Percentiles rank a stretch among this genome's conserved stretches.
Conservation (phyloP, 129 eudicot species). For the Escallonia rubra region DNA sequence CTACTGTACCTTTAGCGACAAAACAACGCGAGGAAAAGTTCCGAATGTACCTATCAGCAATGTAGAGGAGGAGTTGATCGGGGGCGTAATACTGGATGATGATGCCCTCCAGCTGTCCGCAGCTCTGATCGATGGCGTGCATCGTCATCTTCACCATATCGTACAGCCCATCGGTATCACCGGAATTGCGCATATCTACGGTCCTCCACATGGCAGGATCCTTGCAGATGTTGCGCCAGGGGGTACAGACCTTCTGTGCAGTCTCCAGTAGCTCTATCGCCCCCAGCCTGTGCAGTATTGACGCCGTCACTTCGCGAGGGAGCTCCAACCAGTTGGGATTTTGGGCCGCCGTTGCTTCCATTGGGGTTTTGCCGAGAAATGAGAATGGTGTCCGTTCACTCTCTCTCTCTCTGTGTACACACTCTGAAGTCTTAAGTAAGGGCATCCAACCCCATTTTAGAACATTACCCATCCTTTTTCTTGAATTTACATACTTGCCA, state of each 20-base stretch:
- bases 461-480: too few species aligned
- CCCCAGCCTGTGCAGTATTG: slow-evolving; percentile 37
- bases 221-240: slow-evolving; percentile 52
- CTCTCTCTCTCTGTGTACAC: not conserved
- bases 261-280: slow-evolving; percentile 36
- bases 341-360: not conserved
- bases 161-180: slow-evolving; percentile 8
- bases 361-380: not conserved
- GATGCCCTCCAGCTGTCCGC: slow-evolving; percentile 48
- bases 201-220: slow-evolving; percentile 3
- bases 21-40: too few species aligned
- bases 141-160: slow-evolving; percentile 32
- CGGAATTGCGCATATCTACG: slow-evolving; percentile 24
- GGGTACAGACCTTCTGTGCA: slow-evolving; percentile 52
- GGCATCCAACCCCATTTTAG: too few species aligned
- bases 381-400: too few species aligned
- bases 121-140: slow-evolving; percentile 20
- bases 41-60: slow-evolving; percentile 32
- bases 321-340: slow-evolving; percentile 55
- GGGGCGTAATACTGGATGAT: slow-evolving; percentile 31
- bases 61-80: slow-evolving; percentile 42
- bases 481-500: too few species aligned
- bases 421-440: too few species aligned
- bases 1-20: too few species aligned
- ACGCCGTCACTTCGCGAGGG: slow-evolving; percentile 39